Evolutionary conservation across 2,329 filamentous ascomycete species (phyloP).

Genomic region (Lasiodiplodia hormozganensis): DNA sequence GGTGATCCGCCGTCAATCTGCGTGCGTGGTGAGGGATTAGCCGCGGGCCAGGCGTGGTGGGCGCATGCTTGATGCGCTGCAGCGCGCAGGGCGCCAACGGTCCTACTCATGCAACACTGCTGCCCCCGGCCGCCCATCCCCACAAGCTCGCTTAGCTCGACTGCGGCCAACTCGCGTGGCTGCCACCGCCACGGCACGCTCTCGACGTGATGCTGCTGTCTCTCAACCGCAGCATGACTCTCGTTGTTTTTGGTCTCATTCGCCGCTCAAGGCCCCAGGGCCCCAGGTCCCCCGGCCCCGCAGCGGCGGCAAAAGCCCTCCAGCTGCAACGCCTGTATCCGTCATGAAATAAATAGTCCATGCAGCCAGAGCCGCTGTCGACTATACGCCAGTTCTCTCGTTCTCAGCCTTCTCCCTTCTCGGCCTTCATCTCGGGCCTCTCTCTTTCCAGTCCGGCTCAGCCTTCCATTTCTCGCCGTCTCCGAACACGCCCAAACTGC

Average conservation of each 20-base stretch:
- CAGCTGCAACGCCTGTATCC: neutral
- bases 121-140: conserved; percentile 14
- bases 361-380: conserved; percentile 6
- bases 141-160: conserved; percentile 23
- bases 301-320: conserved; percentile 21
- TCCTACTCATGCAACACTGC: conserved; percentile 11
- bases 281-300: neutral
- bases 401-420: neutral
- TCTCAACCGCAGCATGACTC: conserved; percentile 1
- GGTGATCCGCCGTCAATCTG: conserved; percentile 15
- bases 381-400: neutral
- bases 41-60: conserved; percentile 6
- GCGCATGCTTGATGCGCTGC: neutral
- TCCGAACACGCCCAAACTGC: neutral
- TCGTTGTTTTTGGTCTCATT: neutral
- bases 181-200: conserved; percentile 26
- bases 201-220: neutral
- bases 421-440: neutral
- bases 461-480: neutral
- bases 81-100: conserved; percentile 13
- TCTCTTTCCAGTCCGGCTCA: neutral
- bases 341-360: conserved; percentile 13
- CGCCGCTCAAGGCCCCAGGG: neutral
- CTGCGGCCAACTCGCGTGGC: conserved; percentile 22
- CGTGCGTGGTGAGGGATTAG: conserved; percentile 7